These are phyloP conservation scores for Tillandsia leiboldiana DNA, from an alignment of 176 grass and related monocot genomes.

Conservation along the genomic window DNA sequence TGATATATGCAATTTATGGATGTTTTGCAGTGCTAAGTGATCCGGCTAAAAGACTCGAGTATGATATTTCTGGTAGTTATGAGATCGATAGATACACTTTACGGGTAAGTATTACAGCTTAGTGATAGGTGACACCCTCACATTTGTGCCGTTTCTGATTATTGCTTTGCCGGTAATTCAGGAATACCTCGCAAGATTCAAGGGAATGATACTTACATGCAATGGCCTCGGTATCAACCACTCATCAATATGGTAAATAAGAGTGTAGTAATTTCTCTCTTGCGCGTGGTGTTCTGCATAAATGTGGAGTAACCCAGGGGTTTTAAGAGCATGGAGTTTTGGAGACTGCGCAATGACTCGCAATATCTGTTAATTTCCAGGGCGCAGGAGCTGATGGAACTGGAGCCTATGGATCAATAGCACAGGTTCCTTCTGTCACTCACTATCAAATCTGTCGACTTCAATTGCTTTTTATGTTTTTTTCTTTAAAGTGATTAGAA, in stretches of 20 bases:
- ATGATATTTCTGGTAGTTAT: slow-evolving; percentile 49
- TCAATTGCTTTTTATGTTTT: neutral
- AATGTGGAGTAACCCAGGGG: neutral
- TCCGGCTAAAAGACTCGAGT: slow-evolving; percentile 49
- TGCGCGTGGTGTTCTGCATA: neutral
- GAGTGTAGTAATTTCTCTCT: neutral
- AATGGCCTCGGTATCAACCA: slow-evolving; percentile 71
- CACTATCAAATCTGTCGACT: slow-evolving; percentile 2
- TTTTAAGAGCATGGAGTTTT: neutral
- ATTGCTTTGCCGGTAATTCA: slow-evolving; percentile 26
- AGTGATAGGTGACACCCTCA: neutral
- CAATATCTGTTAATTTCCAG: slow-evolving; percentile 18
- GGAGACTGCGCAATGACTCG: neutral
- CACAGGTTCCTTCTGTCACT: neutral
- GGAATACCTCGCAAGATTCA: slow-evolving; percentile 81
- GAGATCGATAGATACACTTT: slow-evolving; percentile 55
- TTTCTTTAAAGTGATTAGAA: neutral
- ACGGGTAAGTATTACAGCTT: slow-evolving; percentile 30
- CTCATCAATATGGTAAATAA: slow-evolving; percentile 32
- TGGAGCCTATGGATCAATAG: slow-evolving; percentile 40
- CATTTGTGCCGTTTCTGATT: neutral
- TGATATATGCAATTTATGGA: neutral
- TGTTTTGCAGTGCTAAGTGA: slow-evolving; percentile 58
- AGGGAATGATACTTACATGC: slow-evolving; percentile 80
- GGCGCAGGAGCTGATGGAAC: slow-evolving; percentile 31